Conservation (phyloP, 1,284 basidiomycete genomes). For the Puccinia coronata region DNA sequence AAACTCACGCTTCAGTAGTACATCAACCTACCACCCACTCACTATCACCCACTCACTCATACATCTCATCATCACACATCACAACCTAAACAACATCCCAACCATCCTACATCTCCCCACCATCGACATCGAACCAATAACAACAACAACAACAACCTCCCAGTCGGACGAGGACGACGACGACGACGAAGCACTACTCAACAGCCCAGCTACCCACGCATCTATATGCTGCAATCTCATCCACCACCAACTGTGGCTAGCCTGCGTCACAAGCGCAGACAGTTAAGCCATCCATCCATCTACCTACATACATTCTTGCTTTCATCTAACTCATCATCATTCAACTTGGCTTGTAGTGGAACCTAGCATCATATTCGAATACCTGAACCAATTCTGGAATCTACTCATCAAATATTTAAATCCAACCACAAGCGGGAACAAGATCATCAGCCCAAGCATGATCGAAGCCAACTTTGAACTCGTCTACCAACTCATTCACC, state of each 20-base stretch:
- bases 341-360: background rate
- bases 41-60: no score
- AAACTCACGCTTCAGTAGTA: background rate
- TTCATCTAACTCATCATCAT: background rate
- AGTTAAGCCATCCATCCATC: background rate
- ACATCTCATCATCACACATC: background rate
- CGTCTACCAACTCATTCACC: conserved; percentile 18
- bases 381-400: conserved; percentile 1
- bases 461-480: conserved; percentile 23
- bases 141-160: no score
- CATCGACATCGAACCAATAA: no score
- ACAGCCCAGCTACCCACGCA: background rate
- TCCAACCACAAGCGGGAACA: no score
- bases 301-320: background rate
- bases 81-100: background rate
- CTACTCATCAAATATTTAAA: conserved; percentile 1
- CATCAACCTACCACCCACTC: background rate
- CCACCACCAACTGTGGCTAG: background rate
- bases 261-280: background rate
- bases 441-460: background rate
- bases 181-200: background rate
- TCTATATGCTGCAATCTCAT: conserved; percentile 16
- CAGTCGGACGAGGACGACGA: no score
- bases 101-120: no score
- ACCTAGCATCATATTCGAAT: conserved; percentile 17